Conservation (phyloP, 2,329 filamentous ascomycete genomes). For the Colletotrichum simmondsii region DNA sequence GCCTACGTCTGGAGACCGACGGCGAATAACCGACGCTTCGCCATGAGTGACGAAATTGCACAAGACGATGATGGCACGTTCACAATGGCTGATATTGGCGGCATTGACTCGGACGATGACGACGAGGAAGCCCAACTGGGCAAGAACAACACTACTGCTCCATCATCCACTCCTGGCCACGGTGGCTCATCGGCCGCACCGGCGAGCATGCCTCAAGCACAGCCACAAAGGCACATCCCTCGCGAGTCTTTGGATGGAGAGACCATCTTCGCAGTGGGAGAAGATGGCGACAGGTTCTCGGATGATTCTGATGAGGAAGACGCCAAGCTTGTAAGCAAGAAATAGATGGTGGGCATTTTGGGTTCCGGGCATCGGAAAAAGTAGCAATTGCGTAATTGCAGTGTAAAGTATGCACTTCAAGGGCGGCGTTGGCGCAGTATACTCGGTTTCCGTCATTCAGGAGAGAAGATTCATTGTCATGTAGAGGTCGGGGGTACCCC, state of each 20-base stretch:
- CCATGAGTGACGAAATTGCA: constrained; percentile 98
- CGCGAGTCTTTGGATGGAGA: constrained; percentile 80
- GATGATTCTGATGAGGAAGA: constrained; percentile 76
- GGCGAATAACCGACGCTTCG: constrained; percentile 95
- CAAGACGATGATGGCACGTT: constrained; percentile 97
- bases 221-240: constrained; percentile 49
- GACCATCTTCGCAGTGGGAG: constrained; percentile 94
- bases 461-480: neutral
- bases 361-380: constrained; percentile 2
- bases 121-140: constrained; percentile 67
- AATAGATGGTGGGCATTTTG: constrained; percentile 40
- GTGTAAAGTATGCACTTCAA: constrained; percentile 24
- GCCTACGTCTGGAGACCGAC: constrained; percentile 97
- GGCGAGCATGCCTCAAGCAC: constrained; percentile 28
- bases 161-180: constrained; percentile 27
- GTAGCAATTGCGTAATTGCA: constrained; percentile 27
- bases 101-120: constrained; percentile 71
- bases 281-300: constrained; percentile 84
- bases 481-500: constrained; percentile 14
- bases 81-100: constrained; percentile 92
- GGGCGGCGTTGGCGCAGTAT: constrained; percentile 18
- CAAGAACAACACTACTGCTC: constrained; percentile 41
- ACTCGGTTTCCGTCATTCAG: constrained; percentile 2
- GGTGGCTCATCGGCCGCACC: constrained; percentile 13
- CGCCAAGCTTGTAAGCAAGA: constrained; percentile 63